Evolutionary conservation across 768 basidiomycete species (phyloP).

Genomic region (Collybia nuda): DNA sequence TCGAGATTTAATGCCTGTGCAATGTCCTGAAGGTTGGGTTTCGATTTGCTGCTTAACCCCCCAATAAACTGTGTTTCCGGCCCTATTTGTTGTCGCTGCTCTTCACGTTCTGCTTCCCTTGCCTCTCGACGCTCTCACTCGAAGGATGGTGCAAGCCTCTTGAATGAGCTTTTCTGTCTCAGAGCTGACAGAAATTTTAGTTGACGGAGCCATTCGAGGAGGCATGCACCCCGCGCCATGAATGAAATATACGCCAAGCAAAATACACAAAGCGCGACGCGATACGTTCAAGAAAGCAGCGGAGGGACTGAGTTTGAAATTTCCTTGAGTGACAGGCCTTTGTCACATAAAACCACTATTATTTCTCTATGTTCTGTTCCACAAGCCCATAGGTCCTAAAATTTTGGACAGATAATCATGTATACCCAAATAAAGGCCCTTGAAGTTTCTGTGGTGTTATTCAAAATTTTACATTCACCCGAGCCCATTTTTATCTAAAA

Average conservation of each 20-base stretch:
- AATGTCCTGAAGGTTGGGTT: neutral
- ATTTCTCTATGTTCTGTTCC: neutral
- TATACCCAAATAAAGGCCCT: neutral
- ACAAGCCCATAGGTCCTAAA: neutral
- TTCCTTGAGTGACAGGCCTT: too few species aligned
- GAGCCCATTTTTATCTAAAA: too few species aligned
- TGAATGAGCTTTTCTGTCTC: constrained; percentile 1
- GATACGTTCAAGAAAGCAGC: neutral
- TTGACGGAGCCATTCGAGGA: too few species aligned
- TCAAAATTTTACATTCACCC: neutral
- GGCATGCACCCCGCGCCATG: constrained; percentile 1
- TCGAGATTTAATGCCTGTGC: neutral
- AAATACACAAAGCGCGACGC: neutral
- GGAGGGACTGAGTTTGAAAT: neutral
- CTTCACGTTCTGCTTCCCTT: neutral
- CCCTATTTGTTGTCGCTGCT: neutral
- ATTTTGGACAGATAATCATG: neutral
- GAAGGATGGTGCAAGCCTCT: constrained; percentile 1
- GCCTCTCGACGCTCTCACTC: too few species aligned
- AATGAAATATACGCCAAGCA: neutral
- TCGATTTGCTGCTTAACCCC: neutral
- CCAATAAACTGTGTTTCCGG: neutral
- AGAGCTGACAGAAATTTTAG: neutral
- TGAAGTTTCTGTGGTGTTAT: too few species aligned
- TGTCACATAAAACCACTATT: neutral